Evolutionary conservation across 139 green algal genomes (phyloP), one percentile per base, ranked within the genome.

Genomic region (Chloropicon primus): DNA sequence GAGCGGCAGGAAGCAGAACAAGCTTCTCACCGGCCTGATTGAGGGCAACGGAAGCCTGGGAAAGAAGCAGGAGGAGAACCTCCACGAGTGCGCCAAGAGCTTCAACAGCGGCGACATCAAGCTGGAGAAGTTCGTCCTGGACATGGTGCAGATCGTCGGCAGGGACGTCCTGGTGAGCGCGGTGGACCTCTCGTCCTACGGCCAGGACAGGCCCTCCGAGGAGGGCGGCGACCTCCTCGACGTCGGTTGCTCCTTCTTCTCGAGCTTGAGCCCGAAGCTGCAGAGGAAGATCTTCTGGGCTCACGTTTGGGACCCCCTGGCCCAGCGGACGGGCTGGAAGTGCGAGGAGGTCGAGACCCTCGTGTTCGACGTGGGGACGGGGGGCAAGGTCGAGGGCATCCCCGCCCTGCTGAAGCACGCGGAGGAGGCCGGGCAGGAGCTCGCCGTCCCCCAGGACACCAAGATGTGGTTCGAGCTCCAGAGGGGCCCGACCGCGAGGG

Each of bases 91-190:
- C 71, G 71, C 71, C 3, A 21, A 74, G 71, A 21, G 23, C 23
- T 74, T 28, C 71, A 74, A 74, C 71, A 21, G 5, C 71, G 23
- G 71, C 71, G 71, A 74, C 5, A 74, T 74, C 71, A 5, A 21
- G 71, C 23, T 74, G 23, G 71, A 74, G 71, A 27, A 74, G 23
- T 74, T 74, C 24, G 71, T 74, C 5, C 71, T 74, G 17, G 71
- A 27, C 23, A 26, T 74, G 17, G 71, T 27, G 23, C 17, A 5
- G 17, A 5, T 74, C 71, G 71, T 27, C 17, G 71, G 71, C 17
- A 26, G 71, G 23, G 71, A 74, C 71, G 71, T 21, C 71, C 23
- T 74, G 17, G 71, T 74, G 5, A 21, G 71, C 5, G 23, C 24
- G 17, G 71, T 74, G 71, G 71, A 74, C 23, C 71, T 74, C 71